phyloP scores from a whole-genome alignment of 257 asterid species.

The Osmanthus fragrans region DNA sequence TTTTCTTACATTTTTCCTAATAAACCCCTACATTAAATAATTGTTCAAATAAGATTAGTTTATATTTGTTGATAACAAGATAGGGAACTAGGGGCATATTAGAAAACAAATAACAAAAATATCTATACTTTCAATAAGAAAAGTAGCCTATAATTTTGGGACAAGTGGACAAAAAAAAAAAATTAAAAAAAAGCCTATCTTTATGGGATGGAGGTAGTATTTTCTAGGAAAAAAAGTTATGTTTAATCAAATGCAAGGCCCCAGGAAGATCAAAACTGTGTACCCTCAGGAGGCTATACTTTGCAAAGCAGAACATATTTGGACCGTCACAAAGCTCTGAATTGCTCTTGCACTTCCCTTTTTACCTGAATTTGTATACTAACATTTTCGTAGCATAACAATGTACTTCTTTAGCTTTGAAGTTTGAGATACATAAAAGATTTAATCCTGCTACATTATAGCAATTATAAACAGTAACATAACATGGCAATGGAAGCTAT shows the following conservation, averaged over 20 bases:
- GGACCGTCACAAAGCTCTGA: neutral
- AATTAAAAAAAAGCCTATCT: no score
- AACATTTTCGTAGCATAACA: neutral
- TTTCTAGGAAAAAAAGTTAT: neutral
- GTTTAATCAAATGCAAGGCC: neutral
- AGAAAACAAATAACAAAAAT: no score
- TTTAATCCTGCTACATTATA: neutral
- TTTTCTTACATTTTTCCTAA: no score
- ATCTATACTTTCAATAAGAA: no score
- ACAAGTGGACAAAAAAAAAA: no score
- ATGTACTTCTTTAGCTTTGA: neutral
- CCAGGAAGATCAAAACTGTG: neutral
- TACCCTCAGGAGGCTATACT: neutral
- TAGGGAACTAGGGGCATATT: no score
- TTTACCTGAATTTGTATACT: neutral
- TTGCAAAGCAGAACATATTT: neutral
- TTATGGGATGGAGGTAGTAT: no score
- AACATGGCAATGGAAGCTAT: neutral
- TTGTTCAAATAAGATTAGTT: no score
- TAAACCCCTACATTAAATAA: no score
- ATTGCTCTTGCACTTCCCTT: neutral
- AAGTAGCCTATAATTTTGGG: no score
- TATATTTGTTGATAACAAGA: no score
- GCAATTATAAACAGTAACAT: neutral
- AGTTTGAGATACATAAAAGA: neutral